Conservation (phyloP, 2,329 filamentous ascomycete genomes). For the Mollisiaceae sp. region DNA sequence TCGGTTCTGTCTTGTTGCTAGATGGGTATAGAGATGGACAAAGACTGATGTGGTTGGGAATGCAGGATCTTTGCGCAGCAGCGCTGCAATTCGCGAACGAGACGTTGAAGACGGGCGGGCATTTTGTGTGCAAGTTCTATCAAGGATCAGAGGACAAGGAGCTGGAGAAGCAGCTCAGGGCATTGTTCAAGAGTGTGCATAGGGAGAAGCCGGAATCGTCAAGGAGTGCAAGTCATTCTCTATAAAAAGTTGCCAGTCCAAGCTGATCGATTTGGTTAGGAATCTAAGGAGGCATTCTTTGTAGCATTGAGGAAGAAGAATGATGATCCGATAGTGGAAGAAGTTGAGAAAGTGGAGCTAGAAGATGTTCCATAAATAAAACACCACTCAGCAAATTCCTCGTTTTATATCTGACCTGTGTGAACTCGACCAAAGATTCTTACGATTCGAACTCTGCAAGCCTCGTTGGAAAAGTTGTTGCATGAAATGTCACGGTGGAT, state of each 20-base stretch:
- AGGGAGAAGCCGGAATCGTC: constrained; percentile 93
- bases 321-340: constrained; percentile 33
- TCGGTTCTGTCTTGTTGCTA: not conserved
- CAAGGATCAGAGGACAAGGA: constrained; percentile 85
- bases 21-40: not conserved
- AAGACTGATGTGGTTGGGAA: constrained; percentile 1
- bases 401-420: not conserved
- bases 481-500: not conserved
- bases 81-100: constrained; percentile 86
- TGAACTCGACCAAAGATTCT: not conserved
- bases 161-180: constrained; percentile 75
- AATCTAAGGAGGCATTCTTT: constrained; percentile 86
- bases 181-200: constrained; percentile 78
- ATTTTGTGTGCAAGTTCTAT: constrained; percentile 98
- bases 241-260: not conserved
- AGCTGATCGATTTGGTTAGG: constrained; percentile 52
- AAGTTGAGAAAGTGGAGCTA: constrained; percentile 9
- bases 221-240: constrained; percentile 67
- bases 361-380: constrained; percentile 8
- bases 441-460: too few species aligned
- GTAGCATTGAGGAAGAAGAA: constrained; percentile 75
- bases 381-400: not conserved
- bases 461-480: too few species aligned
- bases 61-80: constrained; percentile 85
- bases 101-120: constrained; percentile 79